Evolutionary conservation across 176 grass and related monocot species (phyloP).

Genomic region (Alloteropsis semialata): DNA sequence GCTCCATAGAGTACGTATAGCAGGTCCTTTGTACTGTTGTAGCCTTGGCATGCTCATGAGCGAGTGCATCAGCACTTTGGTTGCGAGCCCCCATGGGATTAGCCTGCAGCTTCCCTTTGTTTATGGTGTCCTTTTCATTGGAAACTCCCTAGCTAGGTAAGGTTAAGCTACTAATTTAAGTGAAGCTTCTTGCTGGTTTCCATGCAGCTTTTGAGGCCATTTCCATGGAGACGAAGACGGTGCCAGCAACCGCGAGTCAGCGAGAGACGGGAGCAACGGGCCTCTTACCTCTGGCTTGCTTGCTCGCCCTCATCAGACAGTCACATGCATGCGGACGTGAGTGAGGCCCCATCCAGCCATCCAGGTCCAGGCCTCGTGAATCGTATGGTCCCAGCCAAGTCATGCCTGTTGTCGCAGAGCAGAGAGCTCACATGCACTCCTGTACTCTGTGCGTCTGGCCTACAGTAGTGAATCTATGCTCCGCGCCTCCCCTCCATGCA

Average conservation of each 20-base stretch:
- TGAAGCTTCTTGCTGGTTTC: constrained; percentile 11
- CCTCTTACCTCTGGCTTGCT: no score
- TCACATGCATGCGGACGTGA: no score
- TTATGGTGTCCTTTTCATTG: not conserved
- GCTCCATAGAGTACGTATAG: not conserved
- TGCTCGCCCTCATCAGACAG: no score
- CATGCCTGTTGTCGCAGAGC: not conserved
- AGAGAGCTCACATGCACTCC: not conserved
- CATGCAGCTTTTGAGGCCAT: constrained; percentile 12
- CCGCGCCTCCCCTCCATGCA: no score
- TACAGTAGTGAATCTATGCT: no score
- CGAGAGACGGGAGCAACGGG: no score
- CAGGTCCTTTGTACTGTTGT: not conserved
- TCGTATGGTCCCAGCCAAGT: no score
- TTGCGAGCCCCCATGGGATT: not conserved
- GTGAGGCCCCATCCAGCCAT: no score
- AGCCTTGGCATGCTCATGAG: not conserved
- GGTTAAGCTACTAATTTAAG: not conserved
- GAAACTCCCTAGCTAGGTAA: not conserved
- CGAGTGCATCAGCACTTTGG: not conserved
- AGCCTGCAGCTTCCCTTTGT: constrained; percentile 16
- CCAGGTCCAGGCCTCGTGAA: no score
- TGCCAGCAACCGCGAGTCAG: no score
- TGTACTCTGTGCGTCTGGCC: no score
- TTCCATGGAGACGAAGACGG: not conserved